These are phyloP conservation scores for Fusarium kyushuense DNA, from an alignment of 2,329 filamentous ascomycete genomes.

Conservation along the genomic window DNA sequence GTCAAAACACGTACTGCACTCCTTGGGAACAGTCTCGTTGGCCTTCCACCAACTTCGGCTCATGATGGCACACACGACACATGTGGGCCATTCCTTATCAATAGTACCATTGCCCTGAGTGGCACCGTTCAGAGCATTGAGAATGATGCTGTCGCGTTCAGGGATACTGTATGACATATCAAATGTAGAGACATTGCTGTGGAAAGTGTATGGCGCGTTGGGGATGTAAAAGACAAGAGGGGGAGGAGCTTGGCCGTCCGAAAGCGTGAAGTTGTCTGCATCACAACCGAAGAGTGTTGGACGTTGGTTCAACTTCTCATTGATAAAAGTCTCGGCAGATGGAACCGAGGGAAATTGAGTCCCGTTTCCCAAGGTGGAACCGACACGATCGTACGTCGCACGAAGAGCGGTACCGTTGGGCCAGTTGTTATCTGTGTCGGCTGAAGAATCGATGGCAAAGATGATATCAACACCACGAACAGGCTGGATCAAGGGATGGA, in stretches of 20 bases:
- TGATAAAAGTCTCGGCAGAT: conserved; percentile 65
- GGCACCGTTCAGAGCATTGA: conserved; percentile 85
- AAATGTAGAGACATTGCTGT: conserved; percentile 85
- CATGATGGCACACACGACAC: conserved; percentile 90
- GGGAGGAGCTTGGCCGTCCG: conserved; percentile 59
- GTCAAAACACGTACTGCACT: conserved; percentile 81
- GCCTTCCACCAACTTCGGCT: conserved; percentile 80
- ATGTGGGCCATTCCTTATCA: conserved; percentile 81
- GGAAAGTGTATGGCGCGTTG: conserved; percentile 77
- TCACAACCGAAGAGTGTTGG: conserved; percentile 75
- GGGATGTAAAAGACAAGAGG: conserved; percentile 90
- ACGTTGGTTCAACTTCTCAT: conserved; percentile 69
- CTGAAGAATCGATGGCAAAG: conserved; percentile 73
- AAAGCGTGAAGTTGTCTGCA: conserved; percentile 55
- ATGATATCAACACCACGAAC: conserved; percentile 69
- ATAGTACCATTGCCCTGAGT: conserved; percentile 85
- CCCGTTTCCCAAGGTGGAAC: conserved; percentile 61
- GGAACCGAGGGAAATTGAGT: conserved; percentile 71
- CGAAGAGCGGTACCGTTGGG: conserved; percentile 71
- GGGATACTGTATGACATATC: conserved; percentile 70
- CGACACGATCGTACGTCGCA: conserved; percentile 68
- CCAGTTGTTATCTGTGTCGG: conserved; percentile 69
- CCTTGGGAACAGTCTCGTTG: conserved; percentile 73
- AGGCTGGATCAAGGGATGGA: conserved; percentile 70
- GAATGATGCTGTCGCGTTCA: conserved; percentile 82